Evolutionary conservation across 1,139 yeast genomes (phyloP), one percentile per base, ranked within the genome.

Genomic region (Yamadazyma triangularis): DNA sequence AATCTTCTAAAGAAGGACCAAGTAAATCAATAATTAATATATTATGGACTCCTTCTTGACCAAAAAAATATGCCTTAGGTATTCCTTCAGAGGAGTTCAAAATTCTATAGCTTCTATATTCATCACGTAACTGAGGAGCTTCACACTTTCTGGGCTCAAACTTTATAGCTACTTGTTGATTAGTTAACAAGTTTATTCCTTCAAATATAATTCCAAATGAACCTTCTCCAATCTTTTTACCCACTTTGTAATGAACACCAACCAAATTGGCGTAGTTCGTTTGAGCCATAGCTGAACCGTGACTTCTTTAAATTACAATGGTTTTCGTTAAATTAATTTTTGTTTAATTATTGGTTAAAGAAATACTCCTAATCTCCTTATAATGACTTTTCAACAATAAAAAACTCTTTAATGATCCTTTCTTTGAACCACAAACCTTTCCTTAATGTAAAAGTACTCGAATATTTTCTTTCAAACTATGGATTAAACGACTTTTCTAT

Each of bases 191-290:
- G 55, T 91, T 91, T 35, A 85, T 79, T 21, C 98, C 98, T 62
- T 89, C 96, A 58, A 89, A 91, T 33, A 91, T 89, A 31, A 89
- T 91, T 14, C 98, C 98, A 64, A 91, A 91, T 2, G 97, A 89
- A 13, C 98, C 98, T 60, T 91, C 97, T 24, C 98, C 98, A 38
- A 91, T 91, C 64, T 91, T 91, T 56, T 88, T 88, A 29, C 96
- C 98, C 38, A 91, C 88, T 44, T 91, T 88, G 64, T 87, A 91
- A 66, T 91, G 97, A 20, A 73, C 70, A 15, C 80, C 81, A 22
- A 75, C 78, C 26, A 73, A 61, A 40, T 64, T 64, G 15, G 53
- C 36, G 21, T 39, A 34, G 23, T 38, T 40, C 3, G 46, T 34
- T 35, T 37, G 42, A 8, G 36, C 40, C 39, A 38, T 33, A 18